Evolutionary conservation across 768 basidiomycete species (phyloP), one percentile per base, ranked within the genome.

Genomic region (Suillus lakei): DNA sequence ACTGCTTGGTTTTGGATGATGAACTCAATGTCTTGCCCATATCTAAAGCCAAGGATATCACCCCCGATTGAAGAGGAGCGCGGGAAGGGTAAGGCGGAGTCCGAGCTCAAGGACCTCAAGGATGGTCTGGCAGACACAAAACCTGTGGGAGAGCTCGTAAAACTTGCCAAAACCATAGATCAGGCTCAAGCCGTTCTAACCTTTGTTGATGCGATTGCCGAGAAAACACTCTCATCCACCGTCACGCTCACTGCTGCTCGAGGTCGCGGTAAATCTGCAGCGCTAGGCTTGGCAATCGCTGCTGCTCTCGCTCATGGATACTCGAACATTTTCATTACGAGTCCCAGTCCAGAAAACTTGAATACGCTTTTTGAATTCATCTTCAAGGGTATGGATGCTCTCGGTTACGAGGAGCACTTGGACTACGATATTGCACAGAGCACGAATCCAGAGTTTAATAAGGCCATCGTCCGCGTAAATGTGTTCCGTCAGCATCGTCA

Each of bases 341-440:
- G 93, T 76, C 98, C 98, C 0, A 95, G 91, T 72, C 98, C 98
- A 2, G 97, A 99, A 79, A 99, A 99, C 77, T 81, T 99, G 80
- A 96, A 92, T 81, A 99, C 97, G 0, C 76, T 99, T n/a, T 99
- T 98, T 72, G 95, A 98, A 65, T 99, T 99, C 76, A 85, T 98
- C 32, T 98, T 98, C 84, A 97, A 98, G 75, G 98, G 97, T 1
- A 81, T 99, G 81, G 97, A 99, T 74, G 91, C 86, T 3, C 79
- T 99, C 41, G 96, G 95, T 1, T 99, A 96, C 73, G 96, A 99
- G 77, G 98, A 99, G 75, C 97, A 98, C 79, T 83, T 98, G 59
- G 97, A 99, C 72, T 99, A 99, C 69, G 98, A 99, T 72, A 95
- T 99, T 66, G 88, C 91, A 41, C 95, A 97, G 77, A 95, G 93